Evolutionary conservation across 116 monocot species (phyloP).

Genomic region (Trichopus zeylanicus): DNA sequence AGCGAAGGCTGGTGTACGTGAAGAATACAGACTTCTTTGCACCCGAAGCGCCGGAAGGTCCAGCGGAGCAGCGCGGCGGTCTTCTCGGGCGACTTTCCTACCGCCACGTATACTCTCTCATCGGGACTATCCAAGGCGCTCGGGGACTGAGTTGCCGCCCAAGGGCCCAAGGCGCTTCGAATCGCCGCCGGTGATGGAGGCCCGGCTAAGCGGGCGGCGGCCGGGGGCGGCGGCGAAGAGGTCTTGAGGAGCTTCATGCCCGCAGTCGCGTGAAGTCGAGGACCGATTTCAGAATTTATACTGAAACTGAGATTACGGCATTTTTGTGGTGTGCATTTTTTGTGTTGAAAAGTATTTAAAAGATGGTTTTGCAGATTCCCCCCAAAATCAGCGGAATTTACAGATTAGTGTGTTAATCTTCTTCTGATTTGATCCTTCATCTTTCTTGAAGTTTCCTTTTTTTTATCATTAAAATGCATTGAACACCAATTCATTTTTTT

Average conservation of each 20-base stretch:
- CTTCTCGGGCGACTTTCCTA: slow-evolving; percentile 68
- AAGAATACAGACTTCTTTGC: slow-evolving; percentile 43
- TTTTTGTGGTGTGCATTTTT: too few species aligned
- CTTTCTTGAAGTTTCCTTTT: too few species aligned
- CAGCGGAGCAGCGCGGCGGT: slow-evolving; percentile 47
- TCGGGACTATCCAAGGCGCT: neutral
- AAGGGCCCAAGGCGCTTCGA: neutral
- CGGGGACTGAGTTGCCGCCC: neutral
- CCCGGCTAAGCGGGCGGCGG: slow-evolving; percentile 3
- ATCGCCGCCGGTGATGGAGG: neutral
- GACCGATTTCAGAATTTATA: too few species aligned
- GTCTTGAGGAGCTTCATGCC: slow-evolving; percentile 35
- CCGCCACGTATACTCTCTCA: slow-evolving; percentile 49
- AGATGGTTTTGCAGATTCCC: too few species aligned
- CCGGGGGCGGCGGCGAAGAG: slow-evolving; percentile 23
- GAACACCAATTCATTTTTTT: too few species aligned
- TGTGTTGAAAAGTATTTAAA: too few species aligned
- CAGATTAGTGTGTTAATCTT: too few species aligned
- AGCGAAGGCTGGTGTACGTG: slow-evolving; percentile 75
- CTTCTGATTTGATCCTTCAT: too few species aligned
- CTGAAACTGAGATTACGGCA: too few species aligned
- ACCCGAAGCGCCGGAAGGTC: slow-evolving; percentile 47
- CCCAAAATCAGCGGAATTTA: too few species aligned
- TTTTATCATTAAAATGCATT: too few species aligned
- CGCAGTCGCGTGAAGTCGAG: too few species aligned